phyloP scores from a whole-genome alignment of 306 rosid species.

The Casuarina cunninghamiana region DNA sequence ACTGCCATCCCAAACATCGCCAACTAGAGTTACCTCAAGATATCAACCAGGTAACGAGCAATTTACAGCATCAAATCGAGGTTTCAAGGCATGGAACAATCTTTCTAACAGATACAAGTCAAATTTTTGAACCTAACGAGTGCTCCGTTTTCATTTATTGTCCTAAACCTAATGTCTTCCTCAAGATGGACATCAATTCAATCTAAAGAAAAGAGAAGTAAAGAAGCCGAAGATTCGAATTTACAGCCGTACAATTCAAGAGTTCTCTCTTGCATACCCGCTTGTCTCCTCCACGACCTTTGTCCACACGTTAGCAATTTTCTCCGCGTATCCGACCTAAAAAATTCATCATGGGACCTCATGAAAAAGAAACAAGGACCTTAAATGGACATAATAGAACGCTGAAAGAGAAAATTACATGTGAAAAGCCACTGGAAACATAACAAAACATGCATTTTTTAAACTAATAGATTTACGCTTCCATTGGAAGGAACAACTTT shows the following conservation, averaged over 20 bases:
- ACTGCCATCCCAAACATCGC: not conserved
- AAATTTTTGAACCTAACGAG: constrained; percentile 22
- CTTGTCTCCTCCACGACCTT: constrained; percentile 84
- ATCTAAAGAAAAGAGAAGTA: constrained; percentile 1
- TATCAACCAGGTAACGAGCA: constrained; percentile 17
- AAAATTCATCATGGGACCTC: constrained; percentile 20
- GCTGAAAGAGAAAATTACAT: not conserved
- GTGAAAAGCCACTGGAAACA: not conserved
- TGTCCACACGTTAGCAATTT: constrained; percentile 87
- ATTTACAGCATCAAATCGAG: constrained; percentile 26
- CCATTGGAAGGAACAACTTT: not conserved
- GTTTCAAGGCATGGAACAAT: not conserved
- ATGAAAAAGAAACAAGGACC: constrained; percentile 10
- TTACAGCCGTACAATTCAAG: constrained; percentile 50
- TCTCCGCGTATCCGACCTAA: constrained; percentile 95
- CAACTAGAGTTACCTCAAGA: not conserved
- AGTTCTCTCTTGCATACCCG: constrained; percentile 51
- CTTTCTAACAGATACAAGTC: constrained; percentile 28
- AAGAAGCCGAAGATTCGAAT: constrained; percentile 25
- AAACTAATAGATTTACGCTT: not conserved
- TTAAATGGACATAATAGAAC: constrained; percentile 14
- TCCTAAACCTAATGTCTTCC: constrained; percentile 27
- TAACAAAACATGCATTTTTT: not conserved
- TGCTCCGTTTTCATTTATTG: constrained; percentile 26
- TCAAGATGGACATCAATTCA: constrained; percentile 19